phyloP scores from a whole-genome alignment of 441 rosid species.

The Oxalis stricta region DNA sequence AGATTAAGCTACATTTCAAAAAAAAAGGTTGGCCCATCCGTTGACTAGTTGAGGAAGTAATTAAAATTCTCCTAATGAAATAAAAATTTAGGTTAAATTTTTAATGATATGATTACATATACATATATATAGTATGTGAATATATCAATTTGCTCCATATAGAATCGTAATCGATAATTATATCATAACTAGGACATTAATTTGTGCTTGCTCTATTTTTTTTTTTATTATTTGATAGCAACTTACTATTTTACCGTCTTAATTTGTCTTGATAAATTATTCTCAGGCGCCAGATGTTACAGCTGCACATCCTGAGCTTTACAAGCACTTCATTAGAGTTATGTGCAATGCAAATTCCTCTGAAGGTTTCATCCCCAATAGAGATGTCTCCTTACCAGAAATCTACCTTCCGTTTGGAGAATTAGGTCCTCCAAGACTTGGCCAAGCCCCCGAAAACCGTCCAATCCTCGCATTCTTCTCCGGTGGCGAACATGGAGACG shows the following conservation, averaged over 20 bases:
- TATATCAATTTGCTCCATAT: too few relatives aligned
- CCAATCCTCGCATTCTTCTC: slow-evolving; percentile 58
- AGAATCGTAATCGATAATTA: too few relatives aligned
- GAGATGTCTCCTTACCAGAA: slow-evolving; percentile 69
- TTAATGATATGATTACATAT: too few relatives aligned
- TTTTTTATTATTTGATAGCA: too few relatives aligned
- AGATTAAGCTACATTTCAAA: too few relatives aligned
- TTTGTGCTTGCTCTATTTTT: too few relatives aligned
- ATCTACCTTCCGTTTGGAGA: slow-evolving; percentile 19
- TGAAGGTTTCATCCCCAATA: slow-evolving; percentile 51
- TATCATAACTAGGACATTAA: too few relatives aligned
- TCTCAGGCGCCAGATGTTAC: slow-evolving; percentile 55
- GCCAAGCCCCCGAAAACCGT: slow-evolving; percentile 23
- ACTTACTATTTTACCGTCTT: not conserved
- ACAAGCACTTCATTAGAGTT: slow-evolving; percentile 56
- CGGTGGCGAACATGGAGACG: slow-evolving; percentile 48
- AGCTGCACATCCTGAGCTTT: slow-evolving; percentile 33
- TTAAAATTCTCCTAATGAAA: too few relatives aligned
- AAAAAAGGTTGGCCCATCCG: too few relatives aligned
- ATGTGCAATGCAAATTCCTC: slow-evolving; percentile 77
- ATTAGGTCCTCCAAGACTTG: slow-evolving; percentile 13
- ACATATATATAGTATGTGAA: too few relatives aligned
- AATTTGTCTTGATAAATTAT: not conserved
- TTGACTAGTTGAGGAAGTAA: too few relatives aligned
- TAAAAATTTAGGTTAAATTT: too few relatives aligned